Conservation (phyloP, 495 filamentous ascomycete species). For the Penicillium chermesinum region DNA sequence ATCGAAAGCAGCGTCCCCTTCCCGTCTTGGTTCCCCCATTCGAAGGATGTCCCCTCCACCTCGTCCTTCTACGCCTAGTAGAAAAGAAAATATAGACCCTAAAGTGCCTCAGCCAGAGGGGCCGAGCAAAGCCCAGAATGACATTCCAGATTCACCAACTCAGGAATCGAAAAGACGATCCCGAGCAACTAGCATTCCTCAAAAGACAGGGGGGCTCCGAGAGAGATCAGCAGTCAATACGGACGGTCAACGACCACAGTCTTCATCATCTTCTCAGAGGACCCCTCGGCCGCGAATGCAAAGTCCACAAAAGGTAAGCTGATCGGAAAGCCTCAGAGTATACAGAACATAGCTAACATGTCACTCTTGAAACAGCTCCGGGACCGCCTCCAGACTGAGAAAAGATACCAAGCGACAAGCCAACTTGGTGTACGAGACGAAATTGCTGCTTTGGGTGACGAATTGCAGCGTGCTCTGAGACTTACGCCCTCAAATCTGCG, state of each 20-base stretch:
- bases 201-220: constrained; percentile 42
- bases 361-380: constrained; percentile 49
- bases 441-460: constrained; percentile 74
- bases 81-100: constrained; percentile 51
- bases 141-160: constrained; percentile 37
- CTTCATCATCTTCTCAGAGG: constrained; percentile 34
- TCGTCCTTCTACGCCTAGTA: constrained; percentile 46
- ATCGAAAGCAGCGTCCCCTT: constrained; percentile 26
- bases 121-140: constrained; percentile 31
- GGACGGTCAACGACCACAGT: constrained; percentile 30
- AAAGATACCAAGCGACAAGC: constrained; percentile 62
- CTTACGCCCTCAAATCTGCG: constrained; percentile 25
- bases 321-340: background rate
- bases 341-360: constrained; percentile 2
- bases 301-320: constrained; percentile 69
- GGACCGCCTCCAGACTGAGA: constrained; percentile 79
- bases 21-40: constrained; percentile 30
- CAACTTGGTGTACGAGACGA: constrained; percentile 69
- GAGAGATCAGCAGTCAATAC: constrained; percentile 48
- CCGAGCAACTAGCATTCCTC: constrained; percentile 51
- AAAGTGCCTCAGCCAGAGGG: constrained; percentile 29
- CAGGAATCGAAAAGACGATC: constrained; percentile 44
- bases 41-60: constrained; percentile 32
- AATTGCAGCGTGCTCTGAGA: constrained; percentile 60
- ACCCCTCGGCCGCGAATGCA: constrained; percentile 75